Percentiles rank a stretch among this genome's conserved stretches.
Evolutionary conservation across 495 filamentous ascomycete genomes (phyloP).

Genomic region (Podospora sp.): DNA sequence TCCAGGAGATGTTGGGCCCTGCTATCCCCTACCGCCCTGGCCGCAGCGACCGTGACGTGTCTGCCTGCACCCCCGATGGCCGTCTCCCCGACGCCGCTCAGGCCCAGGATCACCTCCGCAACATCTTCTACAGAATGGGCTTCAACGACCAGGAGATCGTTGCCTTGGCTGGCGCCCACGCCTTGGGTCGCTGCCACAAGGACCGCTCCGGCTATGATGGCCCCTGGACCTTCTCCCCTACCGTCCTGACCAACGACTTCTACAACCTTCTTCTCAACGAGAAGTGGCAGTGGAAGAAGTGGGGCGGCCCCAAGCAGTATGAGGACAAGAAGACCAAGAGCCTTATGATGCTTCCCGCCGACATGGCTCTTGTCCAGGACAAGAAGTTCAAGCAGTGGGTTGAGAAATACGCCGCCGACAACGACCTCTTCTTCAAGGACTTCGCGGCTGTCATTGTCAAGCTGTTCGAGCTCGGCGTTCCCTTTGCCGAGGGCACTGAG

Average conservation of each 20-base stretch:
- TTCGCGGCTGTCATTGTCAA: constrained; percentile 77
- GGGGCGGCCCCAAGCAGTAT: constrained; percentile 83
- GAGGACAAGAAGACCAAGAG: constrained; percentile 81
- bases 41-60: constrained; percentile 77
- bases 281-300: constrained; percentile 93
- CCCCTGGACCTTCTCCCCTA: constrained; percentile 96
- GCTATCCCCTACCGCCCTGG: constrained; percentile 88
- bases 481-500: constrained; percentile 70
- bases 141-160: constrained; percentile 98
- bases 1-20: constrained; percentile 96
- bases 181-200: constrained; percentile 87
- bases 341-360: constrained; percentile 97
- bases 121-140: constrained; percentile 96
- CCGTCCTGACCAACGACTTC: constrained; percentile 92
- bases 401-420: constrained; percentile 88
- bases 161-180: constrained; percentile 86
- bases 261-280: constrained; percentile 84
- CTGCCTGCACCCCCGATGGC: constrained; percentile 90
- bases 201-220: constrained; percentile 88
- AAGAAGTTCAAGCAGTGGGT: constrained; percentile 83
- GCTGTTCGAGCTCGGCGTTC: constrained; percentile 94
- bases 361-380: constrained; percentile 86
- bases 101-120: constrained; percentile 79
- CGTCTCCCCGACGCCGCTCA: constrained; percentile 89
- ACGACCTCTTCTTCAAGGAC: constrained; percentile 89